Conservation (phyloP, 106 monocot species). For the Phalaenopsis aphrodite region DNA sequence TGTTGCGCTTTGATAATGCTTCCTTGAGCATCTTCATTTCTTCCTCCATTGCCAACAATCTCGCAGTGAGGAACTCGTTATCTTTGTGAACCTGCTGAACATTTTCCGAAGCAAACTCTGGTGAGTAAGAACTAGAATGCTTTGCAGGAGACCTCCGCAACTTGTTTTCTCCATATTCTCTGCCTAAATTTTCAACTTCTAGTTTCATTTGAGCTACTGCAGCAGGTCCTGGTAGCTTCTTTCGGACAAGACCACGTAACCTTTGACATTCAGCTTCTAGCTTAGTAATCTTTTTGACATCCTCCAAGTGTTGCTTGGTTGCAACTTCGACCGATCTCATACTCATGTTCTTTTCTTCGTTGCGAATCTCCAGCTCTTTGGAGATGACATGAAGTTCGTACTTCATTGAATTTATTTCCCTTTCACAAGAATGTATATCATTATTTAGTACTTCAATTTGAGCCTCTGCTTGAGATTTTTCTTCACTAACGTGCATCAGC, state of each 20-base stretch:
- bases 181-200: conserved; percentile 81
- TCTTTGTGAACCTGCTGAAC: conserved; percentile 63
- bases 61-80: conserved; percentile 65
- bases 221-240: conserved; percentile 95
- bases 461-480: conserved; percentile 72
- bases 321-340: conserved; percentile 63
- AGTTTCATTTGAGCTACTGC: conserved; percentile 96
- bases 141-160: conserved; percentile 31
- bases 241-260: conserved; percentile 79
- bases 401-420: conserved; percentile 65
- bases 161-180: conserved; percentile 41
- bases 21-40: conserved; percentile 93
- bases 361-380: conserved; percentile 83
- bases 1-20: conserved; percentile 74
- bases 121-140: conserved; percentile 18
- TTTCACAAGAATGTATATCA: conserved; percentile 48
- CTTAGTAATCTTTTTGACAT: conserved; percentile 81
- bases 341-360: conserved; percentile 87
- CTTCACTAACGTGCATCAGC: conserved; percentile 59
- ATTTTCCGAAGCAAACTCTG: conserved; percentile 51
- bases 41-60: conserved; percentile 65
- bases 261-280: conserved; percentile 90
- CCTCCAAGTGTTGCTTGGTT: conserved; percentile 74
- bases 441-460: conserved; percentile 67
- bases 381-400: conserved; percentile 72